Evolutionary conservation across 2,329 filamentous ascomycete genomes (phyloP).

Genomic region (Diaporthe eres): DNA sequence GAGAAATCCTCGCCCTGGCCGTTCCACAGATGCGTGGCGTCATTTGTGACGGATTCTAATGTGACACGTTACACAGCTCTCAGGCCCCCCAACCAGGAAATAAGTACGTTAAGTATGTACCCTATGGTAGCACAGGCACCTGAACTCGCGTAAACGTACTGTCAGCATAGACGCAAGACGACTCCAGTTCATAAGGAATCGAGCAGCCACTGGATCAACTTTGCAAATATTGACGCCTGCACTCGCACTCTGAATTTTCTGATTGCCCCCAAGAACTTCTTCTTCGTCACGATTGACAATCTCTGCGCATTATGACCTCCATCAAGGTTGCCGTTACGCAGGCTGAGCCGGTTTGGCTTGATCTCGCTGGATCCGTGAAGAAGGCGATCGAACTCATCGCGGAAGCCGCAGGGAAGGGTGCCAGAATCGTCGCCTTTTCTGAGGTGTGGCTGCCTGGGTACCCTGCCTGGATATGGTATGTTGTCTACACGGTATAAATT

Average conservation of each 20-base stretch:
- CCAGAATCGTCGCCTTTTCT: slow-evolving; percentile 68
- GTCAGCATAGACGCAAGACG: not conserved
- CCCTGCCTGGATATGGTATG: slow-evolving; percentile 48
- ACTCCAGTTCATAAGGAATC: not conserved
- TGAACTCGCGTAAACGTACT: not conserved
- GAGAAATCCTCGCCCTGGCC: too few relatives aligned
- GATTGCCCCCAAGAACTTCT: not conserved
- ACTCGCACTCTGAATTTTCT: not conserved
- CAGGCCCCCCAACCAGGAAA: not conserved
- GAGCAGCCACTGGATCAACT: not conserved
- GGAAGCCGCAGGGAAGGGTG: slow-evolving; percentile 66
- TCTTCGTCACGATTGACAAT: not conserved
- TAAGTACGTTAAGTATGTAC: not conserved
- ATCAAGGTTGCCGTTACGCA: slow-evolving; percentile 64
- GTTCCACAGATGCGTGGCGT: too few relatives aligned
- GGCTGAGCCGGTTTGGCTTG: slow-evolving; percentile 72
- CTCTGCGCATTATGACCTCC: not conserved
- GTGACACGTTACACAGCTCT: not conserved
- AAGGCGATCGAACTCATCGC: slow-evolving; percentile 71
- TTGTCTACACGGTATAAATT: not conserved
- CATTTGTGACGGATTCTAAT: not conserved
- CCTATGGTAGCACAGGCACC: not conserved
- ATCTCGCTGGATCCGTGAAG: slow-evolving; percentile 65
- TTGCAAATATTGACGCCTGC: not conserved
- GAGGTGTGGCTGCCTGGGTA: slow-evolving; percentile 70